phyloP scores from a whole-genome alignment of 2,329 filamentous ascomycete genomes.

The Hyphodiscus sp. region DNA sequence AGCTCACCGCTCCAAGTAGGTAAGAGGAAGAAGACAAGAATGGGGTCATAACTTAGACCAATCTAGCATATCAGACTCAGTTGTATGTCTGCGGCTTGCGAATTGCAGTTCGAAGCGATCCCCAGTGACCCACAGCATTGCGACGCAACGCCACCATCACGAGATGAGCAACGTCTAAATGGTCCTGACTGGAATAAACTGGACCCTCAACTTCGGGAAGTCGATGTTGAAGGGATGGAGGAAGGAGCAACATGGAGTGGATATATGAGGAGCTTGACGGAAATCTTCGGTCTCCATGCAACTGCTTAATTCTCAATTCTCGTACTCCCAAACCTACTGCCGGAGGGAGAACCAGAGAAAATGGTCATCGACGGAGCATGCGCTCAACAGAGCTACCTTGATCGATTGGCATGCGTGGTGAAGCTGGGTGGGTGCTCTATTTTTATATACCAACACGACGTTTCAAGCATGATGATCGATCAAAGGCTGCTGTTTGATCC shows the following conservation, averaged over 20 bases:
- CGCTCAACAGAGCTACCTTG: background rate
- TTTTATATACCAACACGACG: background rate
- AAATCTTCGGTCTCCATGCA: too few relatives aligned
- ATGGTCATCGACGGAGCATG: background rate
- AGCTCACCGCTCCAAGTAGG: too few relatives aligned
- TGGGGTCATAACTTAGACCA: too few relatives aligned
- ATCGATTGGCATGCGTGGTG: background rate
- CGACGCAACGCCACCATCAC: background rate
- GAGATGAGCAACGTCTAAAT: background rate
- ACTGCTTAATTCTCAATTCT: too few relatives aligned
- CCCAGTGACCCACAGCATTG: too few relatives aligned
- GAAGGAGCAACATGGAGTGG: too few relatives aligned
- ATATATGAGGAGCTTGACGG: too few relatives aligned
- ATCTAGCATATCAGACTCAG: conserved; percentile 35
- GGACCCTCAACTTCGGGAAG: background rate
- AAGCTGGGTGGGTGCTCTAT: background rate
- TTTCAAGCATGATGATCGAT: background rate
- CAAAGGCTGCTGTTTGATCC: background rate
- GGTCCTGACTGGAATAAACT: background rate
- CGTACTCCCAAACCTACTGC: too few relatives aligned
- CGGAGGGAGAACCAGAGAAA: background rate
- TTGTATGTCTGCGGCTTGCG: too few relatives aligned
- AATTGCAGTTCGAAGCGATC: too few relatives aligned
- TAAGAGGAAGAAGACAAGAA: too few relatives aligned
- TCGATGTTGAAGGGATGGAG: too few relatives aligned